Percentiles rank a stretch among this genome's conserved stretches.
These are phyloP conservation scores for Tuber melanosporum DNA, from an alignment of 495 filamentous ascomycete genomes.

Conservation along the genomic window DNA sequence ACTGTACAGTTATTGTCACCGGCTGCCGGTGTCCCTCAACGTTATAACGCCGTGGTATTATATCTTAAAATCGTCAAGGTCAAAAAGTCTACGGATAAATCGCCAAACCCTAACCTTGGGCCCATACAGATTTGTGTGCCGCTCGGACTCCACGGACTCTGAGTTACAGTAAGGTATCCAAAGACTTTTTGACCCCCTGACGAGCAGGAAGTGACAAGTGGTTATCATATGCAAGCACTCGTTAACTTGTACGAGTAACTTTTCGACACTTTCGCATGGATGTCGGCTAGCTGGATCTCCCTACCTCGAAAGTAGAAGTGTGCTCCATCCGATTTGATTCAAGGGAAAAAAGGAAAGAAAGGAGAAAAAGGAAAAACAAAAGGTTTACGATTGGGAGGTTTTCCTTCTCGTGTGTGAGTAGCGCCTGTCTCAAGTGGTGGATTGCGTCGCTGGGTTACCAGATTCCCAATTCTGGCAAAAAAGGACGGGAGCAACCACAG, in stretches of 20 bases:
- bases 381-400: neutral
- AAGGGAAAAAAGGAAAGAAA: neutral
- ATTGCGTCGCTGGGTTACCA: conserved; percentile 25
- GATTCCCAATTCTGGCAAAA: conserved; percentile 38
- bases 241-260: neutral
- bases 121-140: neutral
- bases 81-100: neutral
- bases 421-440: conserved; percentile 1
- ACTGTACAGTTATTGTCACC: neutral
- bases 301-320: neutral
- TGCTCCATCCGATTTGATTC: neutral
- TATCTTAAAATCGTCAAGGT: neutral
- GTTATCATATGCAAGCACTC: neutral
- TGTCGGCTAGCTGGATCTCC: conserved; percentile 11
- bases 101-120: neutral
- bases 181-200: neutral
- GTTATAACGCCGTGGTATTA: neutral
- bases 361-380: neutral
- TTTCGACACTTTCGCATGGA: conserved; percentile 5
- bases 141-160: neutral
- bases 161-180: neutral
- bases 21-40: neutral
- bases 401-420: neutral
- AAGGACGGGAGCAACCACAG: conserved; percentile 34
- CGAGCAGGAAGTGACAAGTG: no score